Percentiles rank a stretch among this genome's conserved stretches.
Conservation (phyloP, 1,284 basidiomycete species). For the Puccinia polysora region DNA sequence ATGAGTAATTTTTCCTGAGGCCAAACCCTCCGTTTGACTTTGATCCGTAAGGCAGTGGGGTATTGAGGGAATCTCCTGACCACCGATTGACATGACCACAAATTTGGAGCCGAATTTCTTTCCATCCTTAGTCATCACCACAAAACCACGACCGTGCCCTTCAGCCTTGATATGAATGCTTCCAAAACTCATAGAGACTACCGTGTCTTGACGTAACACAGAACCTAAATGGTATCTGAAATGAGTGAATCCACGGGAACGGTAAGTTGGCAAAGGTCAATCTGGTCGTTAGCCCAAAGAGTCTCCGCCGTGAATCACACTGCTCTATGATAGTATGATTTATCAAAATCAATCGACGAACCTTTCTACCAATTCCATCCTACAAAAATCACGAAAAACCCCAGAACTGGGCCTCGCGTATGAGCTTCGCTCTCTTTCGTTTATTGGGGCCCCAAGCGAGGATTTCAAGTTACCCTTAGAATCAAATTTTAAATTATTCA, state of each 20-base stretch:
- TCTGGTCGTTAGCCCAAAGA: too few species aligned
- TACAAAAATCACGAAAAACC: conserved; percentile 35
- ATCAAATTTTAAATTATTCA: too few species aligned
- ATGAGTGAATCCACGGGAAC: background rate
- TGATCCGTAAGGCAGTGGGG: conserved; percentile 16
- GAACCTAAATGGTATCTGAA: conserved; percentile 21
- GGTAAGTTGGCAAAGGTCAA: too few species aligned
- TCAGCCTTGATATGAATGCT: conserved; percentile 30
- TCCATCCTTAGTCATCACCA: conserved; percentile 20
- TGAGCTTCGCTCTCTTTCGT: conserved; percentile 40
- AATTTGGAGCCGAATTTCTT: conserved; percentile 37
- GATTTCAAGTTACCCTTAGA: conserved; percentile 15
- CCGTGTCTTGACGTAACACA: conserved; percentile 29
- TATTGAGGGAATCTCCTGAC: conserved; percentile 34
- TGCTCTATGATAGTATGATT: too few species aligned
- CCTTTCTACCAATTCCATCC: conserved; percentile 33
- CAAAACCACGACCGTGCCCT: conserved; percentile 24
- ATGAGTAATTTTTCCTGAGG: background rate
- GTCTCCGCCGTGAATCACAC: too few species aligned
- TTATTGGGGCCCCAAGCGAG: conserved; percentile 29
- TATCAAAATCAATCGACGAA: background rate
- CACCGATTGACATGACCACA: conserved; percentile 43
- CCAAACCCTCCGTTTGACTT: background rate
- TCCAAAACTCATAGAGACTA: conserved; percentile 7
- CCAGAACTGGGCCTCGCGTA: conserved; percentile 30